Percentiles rank a stretch among this genome's conserved stretches.
Conservation (phyloP, 169 alveolate genomes). For the Plasmodium falciparum region DNA sequence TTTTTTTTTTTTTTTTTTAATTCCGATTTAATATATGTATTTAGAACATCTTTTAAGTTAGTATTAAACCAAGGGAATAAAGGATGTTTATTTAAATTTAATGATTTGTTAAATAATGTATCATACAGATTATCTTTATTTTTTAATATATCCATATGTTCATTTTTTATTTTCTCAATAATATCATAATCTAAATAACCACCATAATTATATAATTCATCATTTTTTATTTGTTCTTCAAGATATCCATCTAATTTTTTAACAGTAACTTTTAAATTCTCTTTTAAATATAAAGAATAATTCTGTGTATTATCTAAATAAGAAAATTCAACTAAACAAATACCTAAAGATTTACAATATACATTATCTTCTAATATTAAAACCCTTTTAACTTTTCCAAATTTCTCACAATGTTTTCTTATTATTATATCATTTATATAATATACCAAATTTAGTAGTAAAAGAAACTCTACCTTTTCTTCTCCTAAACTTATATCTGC, state of each 20-base stretch:
- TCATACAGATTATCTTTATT: constrained; percentile 38
- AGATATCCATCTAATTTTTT: constrained; percentile 11
- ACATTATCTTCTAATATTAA: constrained; percentile 66
- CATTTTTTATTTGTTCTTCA: constrained; percentile 69
- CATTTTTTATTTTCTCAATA: constrained; percentile 39
- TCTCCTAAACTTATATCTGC: constrained; percentile 12
- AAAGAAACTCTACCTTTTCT: constrained; percentile 13
- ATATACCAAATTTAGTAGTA: constrained; percentile 45
- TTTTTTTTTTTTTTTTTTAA: constrained; percentile 61
- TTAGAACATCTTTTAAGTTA: constrained; percentile 56
- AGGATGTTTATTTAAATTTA: constrained; percentile 58
- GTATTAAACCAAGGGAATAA: constrained; percentile 68
- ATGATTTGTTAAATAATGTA: constrained; percentile 34
- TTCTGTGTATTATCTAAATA: constrained; percentile 48
- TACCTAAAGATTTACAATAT: constrained; percentile 61
- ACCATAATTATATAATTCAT: constrained; percentile 68
- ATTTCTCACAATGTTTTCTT: constrained; percentile 40
- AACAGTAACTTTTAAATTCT: constrained; percentile 53
- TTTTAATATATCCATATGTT: constrained; percentile 27
- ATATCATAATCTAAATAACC: constrained; percentile 59
- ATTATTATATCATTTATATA: constrained; percentile 61
- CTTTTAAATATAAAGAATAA: constrained; percentile 54
- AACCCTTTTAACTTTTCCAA: constrained; percentile 76
- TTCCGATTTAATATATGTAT: constrained; percentile 52
- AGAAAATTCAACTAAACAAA: constrained; percentile 65